Base-by-base conservation (phyloP, 495 filamentous ascomycete genomes). In the Penicillium herquei region DNA sequence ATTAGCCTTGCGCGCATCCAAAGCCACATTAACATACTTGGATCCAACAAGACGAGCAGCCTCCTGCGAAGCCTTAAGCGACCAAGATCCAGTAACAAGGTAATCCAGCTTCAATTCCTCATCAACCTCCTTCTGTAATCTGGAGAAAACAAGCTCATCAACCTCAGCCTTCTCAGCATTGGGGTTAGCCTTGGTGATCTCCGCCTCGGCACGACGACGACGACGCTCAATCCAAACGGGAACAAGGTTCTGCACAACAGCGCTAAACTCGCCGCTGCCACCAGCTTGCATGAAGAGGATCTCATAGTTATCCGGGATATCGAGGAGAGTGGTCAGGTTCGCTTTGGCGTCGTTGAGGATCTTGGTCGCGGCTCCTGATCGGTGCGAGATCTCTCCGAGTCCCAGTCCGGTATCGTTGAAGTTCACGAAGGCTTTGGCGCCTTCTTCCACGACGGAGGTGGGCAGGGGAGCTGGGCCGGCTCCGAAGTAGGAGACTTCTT, bases 31-130 rank as follows among this genome's bases (percentile, higher is more conserved):
- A 64, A 95, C 86, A 56, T 90, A 79, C 65, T 88, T 82, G 7
- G 84, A 73, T 5, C 92, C 92, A 0, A 95, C 68, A 3, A 98
- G 71, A 37, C 90, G 78, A 21, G 76, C 74, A 21, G 91, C 91
- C 71, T 97, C 93, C 70, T 92, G 87, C 41, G 82, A 86, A n/a
- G 91, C 92, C 72, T 98, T 96, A 57, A 89, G 78, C 31, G 89
- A 92, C 93, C 94, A 96, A n/a, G 69, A 72, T 54, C 93, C 92
- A 37, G 94, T 96, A 35, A 96, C 87, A 14, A 96, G 77, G 69
- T 98, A 98, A 69, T 96, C 94, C 16, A 94, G 69, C 68, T 84
- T 86, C 66, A 96, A 67, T 39, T 88, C 82, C 39, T 82, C 70
- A 45, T 84, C 75, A 1, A 91, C 77, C 43, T 84, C 82, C 61